These are phyloP conservation scores for Podosphaera xanthii DNA, from an alignment of 2,329 filamentous ascomycete species.

Conservation along the genomic window DNA sequence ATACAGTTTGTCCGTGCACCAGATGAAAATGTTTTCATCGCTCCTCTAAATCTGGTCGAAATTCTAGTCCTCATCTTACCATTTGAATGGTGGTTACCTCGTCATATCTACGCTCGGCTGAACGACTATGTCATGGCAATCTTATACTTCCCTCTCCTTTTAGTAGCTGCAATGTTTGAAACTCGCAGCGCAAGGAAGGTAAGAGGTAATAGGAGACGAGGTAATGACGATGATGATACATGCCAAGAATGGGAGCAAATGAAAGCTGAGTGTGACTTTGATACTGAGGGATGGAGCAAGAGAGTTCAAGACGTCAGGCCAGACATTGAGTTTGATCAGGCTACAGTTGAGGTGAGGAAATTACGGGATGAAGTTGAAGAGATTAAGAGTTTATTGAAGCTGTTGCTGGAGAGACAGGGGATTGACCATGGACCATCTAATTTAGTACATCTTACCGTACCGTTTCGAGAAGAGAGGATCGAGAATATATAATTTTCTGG, in stretches of 20 bases:
- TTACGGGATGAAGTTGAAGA: conserved; percentile 34
- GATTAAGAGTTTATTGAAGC: conserved; percentile 22
- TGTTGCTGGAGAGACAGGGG: conserved; percentile 6
- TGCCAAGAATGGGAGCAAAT: conserved; percentile 88
- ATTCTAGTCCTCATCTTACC: conserved; percentile 56
- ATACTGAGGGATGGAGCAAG: conserved; percentile 68
- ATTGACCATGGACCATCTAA: too few species aligned
- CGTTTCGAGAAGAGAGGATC: too few species aligned
- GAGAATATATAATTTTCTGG: too few species aligned
- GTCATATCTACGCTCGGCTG: conserved; percentile 45
- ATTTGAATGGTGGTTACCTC: conserved; percentile 84
- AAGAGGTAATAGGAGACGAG: conserved; percentile 47
- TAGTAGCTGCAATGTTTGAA: conserved; percentile 56
- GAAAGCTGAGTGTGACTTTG: conserved; percentile 47
- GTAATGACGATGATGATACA: conserved; percentile 75
- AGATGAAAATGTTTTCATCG: conserved; percentile 95
- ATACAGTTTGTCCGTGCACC: conserved; percentile 93
- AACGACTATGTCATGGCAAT: conserved; percentile 78
- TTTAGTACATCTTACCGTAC: too few species aligned
- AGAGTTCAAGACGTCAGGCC: conserved; percentile 52
- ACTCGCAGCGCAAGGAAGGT: conserved; percentile 42
- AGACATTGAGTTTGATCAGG: conserved; percentile 59
- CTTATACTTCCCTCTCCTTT: conserved; percentile 63
- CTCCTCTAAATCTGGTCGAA: conserved; percentile 85
- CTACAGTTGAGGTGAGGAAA: conserved; percentile 44